These are phyloP conservation scores for Anisodus acutangulus DNA, from an alignment of 257 asterid species.

Conservation along the genomic window DNA sequence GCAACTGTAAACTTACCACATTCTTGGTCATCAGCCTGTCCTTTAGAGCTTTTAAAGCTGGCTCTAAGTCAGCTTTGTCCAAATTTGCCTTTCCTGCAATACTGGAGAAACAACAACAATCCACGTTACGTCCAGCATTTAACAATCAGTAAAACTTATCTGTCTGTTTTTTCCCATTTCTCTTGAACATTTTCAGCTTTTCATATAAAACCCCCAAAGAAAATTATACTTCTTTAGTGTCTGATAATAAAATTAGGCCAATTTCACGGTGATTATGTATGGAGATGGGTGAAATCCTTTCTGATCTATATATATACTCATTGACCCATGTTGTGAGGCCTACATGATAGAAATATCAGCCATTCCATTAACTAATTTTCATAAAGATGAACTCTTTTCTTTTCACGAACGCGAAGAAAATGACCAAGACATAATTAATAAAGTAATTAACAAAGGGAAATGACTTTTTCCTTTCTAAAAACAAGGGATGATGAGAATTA, in stretches of 20 bases:
- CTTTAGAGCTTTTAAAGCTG: constrained; percentile 93
- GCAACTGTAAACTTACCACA: constrained; percentile 68
- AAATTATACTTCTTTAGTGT: not conserved
- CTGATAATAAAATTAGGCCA: not conserved
- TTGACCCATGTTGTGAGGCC: not conserved
- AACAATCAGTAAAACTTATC: not conserved
- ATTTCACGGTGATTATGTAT: not conserved
- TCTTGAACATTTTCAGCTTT: not conserved
- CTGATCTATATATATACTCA: not conserved
- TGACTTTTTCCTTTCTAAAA: not conserved
- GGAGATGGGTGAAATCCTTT: not conserved
- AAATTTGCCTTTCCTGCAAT: constrained; percentile 90
- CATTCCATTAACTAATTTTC: not conserved
- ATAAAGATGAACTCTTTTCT: constrained; percentile 2
- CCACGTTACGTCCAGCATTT: not conserved
- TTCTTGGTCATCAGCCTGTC: constrained; percentile 99
- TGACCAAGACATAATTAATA: not conserved
- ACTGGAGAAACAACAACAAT: constrained; percentile 45
- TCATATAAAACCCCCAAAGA: not conserved
- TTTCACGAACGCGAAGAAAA: not conserved
- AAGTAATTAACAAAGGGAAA: not conserved
- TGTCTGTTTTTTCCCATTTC: not conserved
- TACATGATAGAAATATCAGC: not conserved
- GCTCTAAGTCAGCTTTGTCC: constrained; percentile 87
- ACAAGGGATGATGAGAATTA: constrained; percentile 34